phyloP scores from a whole-genome alignment of 805 yeast species.

The Candida ponderosae region DNA sequence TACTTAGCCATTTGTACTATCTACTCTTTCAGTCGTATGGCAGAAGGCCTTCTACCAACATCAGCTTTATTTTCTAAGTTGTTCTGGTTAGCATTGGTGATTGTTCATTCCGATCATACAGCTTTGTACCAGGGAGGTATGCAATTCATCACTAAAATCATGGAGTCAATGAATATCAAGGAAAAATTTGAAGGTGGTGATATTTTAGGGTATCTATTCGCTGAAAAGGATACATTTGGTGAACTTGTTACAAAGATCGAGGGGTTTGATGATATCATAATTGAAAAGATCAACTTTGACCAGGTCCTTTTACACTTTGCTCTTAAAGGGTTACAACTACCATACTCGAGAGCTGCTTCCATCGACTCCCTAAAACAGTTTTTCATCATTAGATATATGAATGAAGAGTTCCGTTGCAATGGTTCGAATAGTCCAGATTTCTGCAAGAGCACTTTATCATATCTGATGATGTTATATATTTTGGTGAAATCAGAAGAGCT shows the following conservation, averaged over 20 bases:
- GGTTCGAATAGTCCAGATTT: conserved; percentile 6
- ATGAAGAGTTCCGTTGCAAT: conserved; percentile 16
- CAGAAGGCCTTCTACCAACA: conserved; percentile 28
- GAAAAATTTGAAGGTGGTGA: conserved; percentile 18
- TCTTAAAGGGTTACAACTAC: conserved; percentile 50
- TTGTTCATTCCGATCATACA: conserved; percentile 24
- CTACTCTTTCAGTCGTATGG: conserved; percentile 31
- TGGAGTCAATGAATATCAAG: conserved; percentile 25
- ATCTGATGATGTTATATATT: conserved; percentile 27
- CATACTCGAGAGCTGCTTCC: conserved; percentile 46
- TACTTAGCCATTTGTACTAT: conserved; percentile 26
- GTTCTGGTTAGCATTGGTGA: conserved; percentile 29
- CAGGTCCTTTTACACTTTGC: conserved; percentile 38
- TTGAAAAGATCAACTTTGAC: conserved; percentile 42
- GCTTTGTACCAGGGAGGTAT: conserved; percentile 33
- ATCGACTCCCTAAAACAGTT: conserved; percentile 34
- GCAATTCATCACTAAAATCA: conserved; percentile 27
- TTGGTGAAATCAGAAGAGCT: conserved; percentile 31
- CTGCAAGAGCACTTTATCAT: conserved; percentile 12
- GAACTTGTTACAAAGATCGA: conserved; percentile 37
- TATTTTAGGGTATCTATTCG: conserved; percentile 21
- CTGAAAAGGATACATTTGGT: conserved; percentile 26
- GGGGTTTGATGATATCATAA: conserved; percentile 24
- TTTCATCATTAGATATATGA: conserved; percentile 34
- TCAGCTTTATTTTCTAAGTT: conserved; percentile 21